Conservation (phyloP, 2,329 filamentous ascomycete species). For the Fusarium beomiforme region DNA sequence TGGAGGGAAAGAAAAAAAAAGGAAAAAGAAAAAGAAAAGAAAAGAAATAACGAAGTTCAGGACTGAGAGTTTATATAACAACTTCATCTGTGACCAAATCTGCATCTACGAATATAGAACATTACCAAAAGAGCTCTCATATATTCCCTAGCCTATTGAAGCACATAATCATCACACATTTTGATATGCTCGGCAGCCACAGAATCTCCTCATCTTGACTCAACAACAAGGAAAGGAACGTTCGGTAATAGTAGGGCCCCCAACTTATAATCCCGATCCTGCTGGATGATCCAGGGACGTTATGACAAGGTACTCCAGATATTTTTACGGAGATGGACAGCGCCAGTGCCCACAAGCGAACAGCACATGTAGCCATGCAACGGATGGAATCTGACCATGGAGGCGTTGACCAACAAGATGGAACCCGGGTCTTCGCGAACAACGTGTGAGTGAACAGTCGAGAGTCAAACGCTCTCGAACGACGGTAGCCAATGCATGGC, state of each 20-base stretch:
- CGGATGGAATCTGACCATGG: conserved; percentile 41
- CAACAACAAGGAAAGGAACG: conserved; percentile 8
- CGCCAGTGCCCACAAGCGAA: conserved; percentile 33
- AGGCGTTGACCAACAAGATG: conserved; percentile 33
- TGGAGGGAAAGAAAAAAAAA: background rate
- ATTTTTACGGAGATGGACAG: conserved; percentile 33
- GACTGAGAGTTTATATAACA: background rate
- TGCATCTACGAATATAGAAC: background rate
- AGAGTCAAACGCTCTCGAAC: conserved; percentile 24
- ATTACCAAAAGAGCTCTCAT: background rate
- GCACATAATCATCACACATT: background rate
- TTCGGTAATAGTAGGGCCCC: conserved; percentile 18
- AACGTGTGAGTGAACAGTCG: conserved; percentile 37
- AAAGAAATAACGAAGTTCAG: background rate
- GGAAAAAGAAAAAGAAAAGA: background rate
- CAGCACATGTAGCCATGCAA: conserved; percentile 38
- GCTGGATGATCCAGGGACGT: conserved; percentile 12
- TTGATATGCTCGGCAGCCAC: background rate
- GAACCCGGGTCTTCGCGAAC: conserved; percentile 40
- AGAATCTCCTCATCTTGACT: background rate
- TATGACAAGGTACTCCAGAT: conserved; percentile 28
- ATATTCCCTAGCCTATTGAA: background rate
- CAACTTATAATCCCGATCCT: conserved; percentile 9
- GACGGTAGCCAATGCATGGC: conserved; percentile 13
- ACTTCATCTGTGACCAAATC: background rate